Base-by-base conservation (phyloP, 176 grass and related monocot genomes). In the Oryza australiensis region DNA sequence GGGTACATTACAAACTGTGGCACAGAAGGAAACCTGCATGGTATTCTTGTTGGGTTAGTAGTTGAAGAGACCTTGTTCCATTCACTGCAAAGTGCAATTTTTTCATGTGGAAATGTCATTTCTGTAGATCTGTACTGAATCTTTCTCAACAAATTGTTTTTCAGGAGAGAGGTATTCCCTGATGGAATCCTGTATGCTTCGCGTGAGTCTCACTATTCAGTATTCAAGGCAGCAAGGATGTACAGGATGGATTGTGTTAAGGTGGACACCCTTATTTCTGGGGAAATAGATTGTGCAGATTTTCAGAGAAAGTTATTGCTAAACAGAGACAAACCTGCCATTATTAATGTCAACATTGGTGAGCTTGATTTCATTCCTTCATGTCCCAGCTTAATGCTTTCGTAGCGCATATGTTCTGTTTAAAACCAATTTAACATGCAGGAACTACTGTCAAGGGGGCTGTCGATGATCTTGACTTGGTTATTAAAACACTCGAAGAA, bases 1-100 rank as follows among this genome's bases (percentile, higher is more conserved):
- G 94, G 94, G 16, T 94, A 97, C 81, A 94, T 97, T 73, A 97
- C 91, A 37, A 94, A 94, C 78, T 97, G 94, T n/a, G 94, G 94
- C 26, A 97, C 94, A 8, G 94, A 97, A 82, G 94, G 91, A 62
- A 97, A 97, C 76, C 74, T 97, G 70, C 94, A 97, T 78, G 94
- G 94, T 26, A 89, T 97, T 84, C 91, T 97, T 86, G 89, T 97
- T 5, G 91, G 94, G 94, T 97, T 22, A 89, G 85, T 91, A 43
- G 66, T 60, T 57, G 75, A 66, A 53, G 78, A 48, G 20, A 27
- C 53, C 9, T 82, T 59, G 5, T 71, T 82, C 26, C 70, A 33
- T 70, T 16, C 26, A 32, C n/a, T 37, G 28, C 16, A 38, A 27
- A 66, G 24, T 34, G 10, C 20, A 18, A 26, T 46, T 55, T 55